Conservation (phyloP, 2,329 filamentous ascomycete genomes). For the Tolypocladium tundrense region DNA sequence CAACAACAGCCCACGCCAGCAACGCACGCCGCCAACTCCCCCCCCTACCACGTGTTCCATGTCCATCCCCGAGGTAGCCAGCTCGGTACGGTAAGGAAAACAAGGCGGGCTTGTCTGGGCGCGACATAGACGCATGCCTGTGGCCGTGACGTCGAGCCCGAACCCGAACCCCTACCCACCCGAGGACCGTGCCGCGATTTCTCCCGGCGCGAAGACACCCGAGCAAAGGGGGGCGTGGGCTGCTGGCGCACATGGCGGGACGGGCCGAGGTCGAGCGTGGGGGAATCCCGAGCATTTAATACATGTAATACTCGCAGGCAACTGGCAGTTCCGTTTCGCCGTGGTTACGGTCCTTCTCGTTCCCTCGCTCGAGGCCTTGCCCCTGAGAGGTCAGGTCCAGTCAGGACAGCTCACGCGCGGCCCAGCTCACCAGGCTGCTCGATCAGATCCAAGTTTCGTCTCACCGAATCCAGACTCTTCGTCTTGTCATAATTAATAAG, state of each 20-base stretch:
- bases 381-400: too few species aligned
- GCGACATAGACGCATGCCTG: too few species aligned
- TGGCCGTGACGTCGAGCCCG: too few species aligned
- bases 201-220: neutral
- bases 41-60: too few species aligned
- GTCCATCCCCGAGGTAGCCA: too few species aligned
- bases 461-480: neutral
- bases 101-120: too few species aligned
- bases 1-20: too few species aligned
- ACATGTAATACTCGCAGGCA: neutral
- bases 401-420: neutral
- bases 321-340: too few species aligned
- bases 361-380: neutral
- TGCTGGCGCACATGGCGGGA: neutral
- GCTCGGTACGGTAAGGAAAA: too few species aligned
- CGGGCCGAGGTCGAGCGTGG: neutral
- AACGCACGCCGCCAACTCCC: too few species aligned
- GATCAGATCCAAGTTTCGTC: neutral
- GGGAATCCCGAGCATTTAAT: neutral
- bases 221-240: neutral
- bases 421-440: neutral
- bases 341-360: neutral
- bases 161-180: neutral
- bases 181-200: neutral
- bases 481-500: neutral